Base-by-base conservation (phyloP, 768 basidiomycete species). In the Mycena sanguinolenta region DNA sequence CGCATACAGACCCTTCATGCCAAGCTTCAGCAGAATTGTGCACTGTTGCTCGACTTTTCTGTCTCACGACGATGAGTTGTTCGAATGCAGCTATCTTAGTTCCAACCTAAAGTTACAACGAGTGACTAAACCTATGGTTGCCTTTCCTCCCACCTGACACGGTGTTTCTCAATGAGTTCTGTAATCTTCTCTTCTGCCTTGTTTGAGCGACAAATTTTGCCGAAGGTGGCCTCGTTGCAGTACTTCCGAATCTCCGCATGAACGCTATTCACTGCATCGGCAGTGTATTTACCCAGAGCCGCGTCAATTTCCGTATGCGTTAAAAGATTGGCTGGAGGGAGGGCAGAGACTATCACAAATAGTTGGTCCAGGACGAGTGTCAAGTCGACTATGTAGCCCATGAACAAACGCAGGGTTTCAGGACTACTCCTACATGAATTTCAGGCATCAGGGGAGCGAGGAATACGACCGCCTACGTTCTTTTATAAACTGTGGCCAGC, bases 401-500 rank as follows among this genome's bases (percentile, higher is more conserved):
- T n/a, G n/a, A n/a, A n/a, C n/a, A n/a, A n/a, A n/a, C n/a, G n/a
- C n/a, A n/a, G 36, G 14, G 36, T 14, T 38, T 38, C 36, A 38
- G 36, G 36, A 14, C 36, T 38, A 7, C 14, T 7, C 21, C 6
- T 6, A 49, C n/a, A 49, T 49, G 23, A 49, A 49, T 14, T 21
- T 49, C n/a, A 14, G 46, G 8, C 46, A 49, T 14, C 36, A 6
- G n/a, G n/a, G n/a, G 8, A 14, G 14, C 46, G 23, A n/a, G 21
- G 46, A 49, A n/a, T n/a, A n/a, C n/a, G n/a, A n/a, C n/a, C n/a
- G n/a, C 46, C 23, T 49, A 49, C 46, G n/a, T 49, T 49, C n/a
- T 49, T n/a, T 49, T 49, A 23, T 49, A 49, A 49, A 49, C 46
- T n/a, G 46, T 49, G 46, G 46, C 46, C n/a, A 49, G 46, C 46